Conservation (phyloP, 139 green algal species). For the Tetradesmus obliquus region DNA sequence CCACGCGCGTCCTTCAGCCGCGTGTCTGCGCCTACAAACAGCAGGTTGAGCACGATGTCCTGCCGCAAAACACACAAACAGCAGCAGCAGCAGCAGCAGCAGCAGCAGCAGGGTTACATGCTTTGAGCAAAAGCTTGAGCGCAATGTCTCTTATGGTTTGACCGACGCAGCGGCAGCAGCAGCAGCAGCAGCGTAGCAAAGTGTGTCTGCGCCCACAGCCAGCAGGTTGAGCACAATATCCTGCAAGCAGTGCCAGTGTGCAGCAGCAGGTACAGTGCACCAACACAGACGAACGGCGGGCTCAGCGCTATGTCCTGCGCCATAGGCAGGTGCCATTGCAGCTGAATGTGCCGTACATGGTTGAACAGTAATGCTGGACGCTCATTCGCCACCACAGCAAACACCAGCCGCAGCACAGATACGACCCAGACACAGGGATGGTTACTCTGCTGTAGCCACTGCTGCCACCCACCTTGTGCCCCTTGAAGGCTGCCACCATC, state of each 20-base stretch:
- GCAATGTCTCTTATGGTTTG: background rate
- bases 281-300: background rate
- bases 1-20: slow-evolving; percentile 11
- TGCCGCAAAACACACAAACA: slow-evolving; percentile 38
- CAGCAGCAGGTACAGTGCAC: background rate
- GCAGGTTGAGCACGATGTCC: slow-evolving; percentile 52
- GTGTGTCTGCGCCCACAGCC: slow-evolving; percentile 15
- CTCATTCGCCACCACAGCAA: no score
- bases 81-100: background rate
- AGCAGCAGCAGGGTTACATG: background rate
- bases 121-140: background rate
- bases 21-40: slow-evolving; percentile 27
- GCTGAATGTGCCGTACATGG: no score
- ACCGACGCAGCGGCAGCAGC: background rate
- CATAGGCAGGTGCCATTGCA: no score
- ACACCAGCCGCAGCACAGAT: no score
- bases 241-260: slow-evolving; percentile 28
- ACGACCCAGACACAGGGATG: no score
- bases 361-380: no score
- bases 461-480: slow-evolving; percentile 46
- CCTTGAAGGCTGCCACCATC: slow-evolving; percentile 55
- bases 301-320: no score
- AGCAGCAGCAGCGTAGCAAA: no score
- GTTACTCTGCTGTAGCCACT: background rate
- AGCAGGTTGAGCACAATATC: slow-evolving; percentile 45